Conservation (phyloP, 371 early-diverging fungal species). For the Dichotomocladium elegans region DNA sequence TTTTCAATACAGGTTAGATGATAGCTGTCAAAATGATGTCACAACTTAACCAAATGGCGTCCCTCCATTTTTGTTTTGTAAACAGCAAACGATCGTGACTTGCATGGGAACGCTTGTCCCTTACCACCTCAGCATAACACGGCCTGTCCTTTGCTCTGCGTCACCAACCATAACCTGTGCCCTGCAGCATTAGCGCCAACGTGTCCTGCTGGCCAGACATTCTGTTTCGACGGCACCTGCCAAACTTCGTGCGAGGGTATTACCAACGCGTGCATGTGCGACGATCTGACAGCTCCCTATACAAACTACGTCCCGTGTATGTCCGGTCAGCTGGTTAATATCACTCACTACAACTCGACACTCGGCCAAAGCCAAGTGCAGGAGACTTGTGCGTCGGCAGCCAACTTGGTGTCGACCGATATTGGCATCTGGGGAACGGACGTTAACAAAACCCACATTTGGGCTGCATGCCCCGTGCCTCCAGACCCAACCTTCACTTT, state of each 20-base stretch:
- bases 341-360: background rate
- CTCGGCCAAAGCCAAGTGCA: constrained; percentile 26
- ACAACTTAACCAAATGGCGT: background rate
- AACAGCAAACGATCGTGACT: constrained; percentile 50
- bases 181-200: constrained; percentile 34
- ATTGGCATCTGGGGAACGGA: constrained; percentile 33
- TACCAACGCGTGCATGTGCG: constrained; percentile 40
- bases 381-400: constrained; percentile 37
- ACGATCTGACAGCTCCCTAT: constrained; percentile 14
- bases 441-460: constrained; percentile 19
- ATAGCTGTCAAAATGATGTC: background rate
- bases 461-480: constrained; percentile 51
- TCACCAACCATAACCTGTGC: constrained; percentile 32
- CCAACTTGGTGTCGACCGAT: background rate
- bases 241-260: constrained; percentile 38
- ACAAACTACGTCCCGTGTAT: constrained; percentile 39
- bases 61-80: background rate
- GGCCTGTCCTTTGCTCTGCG: constrained; percentile 52
- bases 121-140: constrained; percentile 30
- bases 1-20: constrained; percentile 12
- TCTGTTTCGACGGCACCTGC: constrained; percentile 59
- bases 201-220: constrained; percentile 41
- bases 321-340: constrained; percentile 23
- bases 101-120: constrained; percentile 50
- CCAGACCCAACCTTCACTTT: constrained; percentile 45